Base-by-base conservation (phyloP, 2,329 filamentous ascomycete genomes). In the Clathrospora elynae region DNA sequence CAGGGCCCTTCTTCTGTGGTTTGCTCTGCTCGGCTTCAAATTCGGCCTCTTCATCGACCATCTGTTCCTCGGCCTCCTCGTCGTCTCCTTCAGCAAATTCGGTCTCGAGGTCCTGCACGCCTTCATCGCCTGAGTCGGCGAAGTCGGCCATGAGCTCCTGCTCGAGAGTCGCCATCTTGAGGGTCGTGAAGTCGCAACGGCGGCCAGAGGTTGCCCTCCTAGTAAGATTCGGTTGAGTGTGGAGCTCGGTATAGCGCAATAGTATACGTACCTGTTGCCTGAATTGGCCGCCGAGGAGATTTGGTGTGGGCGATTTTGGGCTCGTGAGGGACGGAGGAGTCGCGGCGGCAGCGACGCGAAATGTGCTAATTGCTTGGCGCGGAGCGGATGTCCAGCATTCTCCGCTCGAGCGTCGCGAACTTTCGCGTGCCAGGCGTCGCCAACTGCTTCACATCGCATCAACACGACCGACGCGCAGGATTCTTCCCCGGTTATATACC, bases 121-220 rank as follows among this genome's bases (percentile, higher is more conserved):
- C 70, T 42, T 67, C 61, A 37, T 89, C 89, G 36, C 85, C 90
- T 5, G 85, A 88, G 64, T 95, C 89, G 61, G 90, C 90, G 53
- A 95, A 93, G 68, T 95, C 90, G 64, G 93, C 88, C 59, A 97
- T 79, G 8, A 99, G 81, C 69, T 97, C 92, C 64, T 97, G 91
- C 51, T 89, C 92, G 52, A 95, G 80, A 30, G 90, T 95, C 68
- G 92, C 90, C 90, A 96, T 71, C 28, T 57, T 45, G 14, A 26
- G n/a, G 29, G 34, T 35, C 26, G 14, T 14, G 30, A 10, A 50
- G 38, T 42, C 50, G 49, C 51, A 36, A 54, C 51, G 44, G 49
- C 56, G 52, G 50, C 50, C 40, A 47, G 55, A 55, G 56, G 56
- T 57, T 49, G 35, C 38, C 53, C 55, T 59, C 55, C 56, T 59